Evolutionary conservation across 257 asterid genomes (phyloP), one percentile per base, ranked within the genome.

Genomic region (Plantago ovata): DNA sequence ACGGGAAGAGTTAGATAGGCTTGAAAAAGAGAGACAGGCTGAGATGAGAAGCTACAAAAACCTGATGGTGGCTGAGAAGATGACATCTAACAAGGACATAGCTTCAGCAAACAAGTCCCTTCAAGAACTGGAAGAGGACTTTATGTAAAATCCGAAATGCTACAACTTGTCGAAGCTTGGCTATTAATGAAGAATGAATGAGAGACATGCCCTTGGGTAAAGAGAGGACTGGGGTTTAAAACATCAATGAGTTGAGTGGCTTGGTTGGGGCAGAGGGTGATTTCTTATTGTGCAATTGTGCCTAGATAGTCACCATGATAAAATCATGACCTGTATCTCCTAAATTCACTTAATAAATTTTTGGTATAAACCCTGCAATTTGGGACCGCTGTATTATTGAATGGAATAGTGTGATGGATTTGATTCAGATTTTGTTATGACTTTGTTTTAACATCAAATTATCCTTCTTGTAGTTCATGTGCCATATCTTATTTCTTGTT

Each of bases 11-110:
- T 62, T 88, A 64, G 96, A 81, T 0, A 85, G 77, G 79, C 86
- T 92, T 14, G 96, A 92, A 41, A 90, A 85, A 58, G 98, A 90
- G 75, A 84, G 81, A 70, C 95, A 85, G 53, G 68, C 94, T 4
- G 96, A 88, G 58, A n/a, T 77, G 61, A 81, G 98, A 75, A 92
- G 98, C 91, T 92, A 92, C 88, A 88, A 88, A 63, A 85, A 92
- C 66, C 69, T 88, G 82, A 92, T 92, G 98, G 95, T 92, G 42
- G 87, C 95, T 18, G 95, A 92, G 64, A 92, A 88, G 77, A 92
- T 92, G 98, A 92, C 98, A 0, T 92, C 98, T 0, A 92, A 88
- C 79, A 92, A 82, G 74, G 94, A 92, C 64, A 79, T 92, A 51
- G 96, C 98, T 15, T 74, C 98, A 13, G 51, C 88, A 45, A 75